Conservation (phyloP, 2,329 filamentous ascomycete genomes). For the Trichothecium roseum region DNA sequence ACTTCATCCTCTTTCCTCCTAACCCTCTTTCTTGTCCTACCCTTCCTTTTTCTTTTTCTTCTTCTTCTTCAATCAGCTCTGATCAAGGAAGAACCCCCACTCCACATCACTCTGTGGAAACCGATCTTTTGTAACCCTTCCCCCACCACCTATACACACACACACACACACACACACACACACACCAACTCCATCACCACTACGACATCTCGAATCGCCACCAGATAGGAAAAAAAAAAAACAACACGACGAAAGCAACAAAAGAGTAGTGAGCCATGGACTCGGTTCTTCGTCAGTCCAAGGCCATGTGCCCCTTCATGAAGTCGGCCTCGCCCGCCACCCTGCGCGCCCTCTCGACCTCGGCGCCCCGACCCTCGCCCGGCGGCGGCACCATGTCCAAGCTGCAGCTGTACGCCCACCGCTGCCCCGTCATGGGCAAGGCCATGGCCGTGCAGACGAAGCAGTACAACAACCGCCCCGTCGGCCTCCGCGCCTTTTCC, state of each 20-base stretch:
- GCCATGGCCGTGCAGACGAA: conserved; percentile 79
- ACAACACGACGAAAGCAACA: no score
- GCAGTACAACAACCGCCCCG: conserved; percentile 36
- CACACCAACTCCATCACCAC: neutral
- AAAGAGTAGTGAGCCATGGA: conserved; percentile 84
- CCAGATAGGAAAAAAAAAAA: neutral
- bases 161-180: no score
- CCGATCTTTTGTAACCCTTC: no score
- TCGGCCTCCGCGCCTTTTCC: conserved; percentile 41
- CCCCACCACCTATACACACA: neutral
- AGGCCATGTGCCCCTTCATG: conserved; percentile 94
- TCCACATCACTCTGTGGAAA: no score
- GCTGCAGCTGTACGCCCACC: conserved; percentile 83
- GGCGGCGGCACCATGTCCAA: conserved; percentile 94
- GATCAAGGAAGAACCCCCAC: neutral
- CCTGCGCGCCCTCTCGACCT: conserved; percentile 77
- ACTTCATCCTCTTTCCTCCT: neutral
- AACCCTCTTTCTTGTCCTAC: neutral
- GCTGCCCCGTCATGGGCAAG: conserved; percentile 98
- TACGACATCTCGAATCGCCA: neutral
- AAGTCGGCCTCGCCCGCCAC: conserved; percentile 88
- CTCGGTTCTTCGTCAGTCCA: conserved; percentile 86
- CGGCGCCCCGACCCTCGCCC: conserved; percentile 46
- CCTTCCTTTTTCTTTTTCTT: neutral
- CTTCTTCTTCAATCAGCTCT: neutral